Evolutionary conservation across 2,329 filamentous ascomycete genomes (phyloP), one percentile per base, ranked within the genome.

Genomic region (Cladosporium colombiae): DNA sequence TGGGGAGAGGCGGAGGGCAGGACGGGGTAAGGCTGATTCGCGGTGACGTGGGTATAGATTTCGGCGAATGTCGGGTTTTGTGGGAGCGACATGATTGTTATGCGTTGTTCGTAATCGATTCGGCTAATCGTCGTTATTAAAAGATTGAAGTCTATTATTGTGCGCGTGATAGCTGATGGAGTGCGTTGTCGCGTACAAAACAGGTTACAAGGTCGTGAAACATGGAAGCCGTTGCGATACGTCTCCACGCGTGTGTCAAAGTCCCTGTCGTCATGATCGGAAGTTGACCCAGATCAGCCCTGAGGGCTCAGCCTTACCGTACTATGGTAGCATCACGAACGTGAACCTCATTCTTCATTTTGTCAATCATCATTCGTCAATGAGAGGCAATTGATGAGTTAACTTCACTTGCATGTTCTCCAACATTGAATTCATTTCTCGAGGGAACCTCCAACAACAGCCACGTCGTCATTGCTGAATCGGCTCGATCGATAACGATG

Each of bases 41-140:
- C 67, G n/a, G 70, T 72, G 67, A 77, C 71, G 55, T 73, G 72
- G 37, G 65, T 46, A 69, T 74, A 72, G 67, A 78, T 64, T 37
- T 67, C 23, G 56, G 70, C 68, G 71, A 78, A 78, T 64, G 72
- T 70, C 25, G 62, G 55, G 33, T 65, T 37, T 37, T n/a, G 23
- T 14, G 37, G 44, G 27, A 44, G 40, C 8, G 35, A 14, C 52
- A 56, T 64, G 1, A 11, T 44, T 18, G 5, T 35, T 57, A 14
- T 35, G 33, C 5, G 33, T 35, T 35, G 33, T 35, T 35, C 33
- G 33, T 52, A 5, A 16, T 40, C 40, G n/a, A 21, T 27, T 46
- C 40, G 40, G 40, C 40, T 46, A 46, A 46, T 46, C 8, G 40
- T 46, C 40, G 40, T 11, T 21, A 46, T 21, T 46, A 4, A 16